Conservation (phyloP, 164 flowering plant species). For the Chimonanthus salicifolius region DNA sequence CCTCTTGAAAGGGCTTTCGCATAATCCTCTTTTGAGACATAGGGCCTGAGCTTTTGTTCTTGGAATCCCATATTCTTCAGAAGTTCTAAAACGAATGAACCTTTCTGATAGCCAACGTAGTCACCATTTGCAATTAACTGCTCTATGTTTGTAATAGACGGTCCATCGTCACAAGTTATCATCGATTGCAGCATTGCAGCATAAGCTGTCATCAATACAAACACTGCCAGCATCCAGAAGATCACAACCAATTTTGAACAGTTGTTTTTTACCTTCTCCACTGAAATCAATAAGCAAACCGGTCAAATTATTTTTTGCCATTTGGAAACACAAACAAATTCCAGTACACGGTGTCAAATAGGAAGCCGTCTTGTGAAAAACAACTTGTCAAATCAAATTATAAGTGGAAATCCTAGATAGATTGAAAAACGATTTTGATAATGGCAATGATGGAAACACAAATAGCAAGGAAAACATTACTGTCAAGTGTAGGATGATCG, state of each 20-base stretch:
- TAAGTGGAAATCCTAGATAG: too few relatives aligned
- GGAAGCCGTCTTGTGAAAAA: too few relatives aligned
- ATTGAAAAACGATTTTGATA: too few relatives aligned
- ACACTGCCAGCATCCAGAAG: slow-evolving; percentile 46
- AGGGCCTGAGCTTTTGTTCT: slow-evolving; percentile 17
- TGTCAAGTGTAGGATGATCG: too few relatives aligned
- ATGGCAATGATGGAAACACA: too few relatives aligned
- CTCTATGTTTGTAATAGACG: slow-evolving; percentile 21
- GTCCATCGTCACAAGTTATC: slow-evolving; percentile 37
- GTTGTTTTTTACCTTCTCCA: slow-evolving; percentile 35
- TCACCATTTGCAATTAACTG: slow-evolving; percentile 25
- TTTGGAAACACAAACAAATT: too few relatives aligned
- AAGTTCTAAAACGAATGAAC: slow-evolving; percentile 30
- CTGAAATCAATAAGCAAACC: slow-evolving; percentile 15
- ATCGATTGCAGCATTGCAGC: slow-evolving; percentile 40
- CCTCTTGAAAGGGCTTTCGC: slow-evolving; percentile 27
- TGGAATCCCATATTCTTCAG: slow-evolving; percentile 19
- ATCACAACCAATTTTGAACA: slow-evolving; percentile 36
- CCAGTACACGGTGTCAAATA: too few relatives aligned
- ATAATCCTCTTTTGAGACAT: slow-evolving; percentile 18
- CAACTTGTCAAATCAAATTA: too few relatives aligned
- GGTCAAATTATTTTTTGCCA: too few relatives aligned
- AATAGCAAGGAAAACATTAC: too few relatives aligned
- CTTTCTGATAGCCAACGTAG: slow-evolving; percentile 31
- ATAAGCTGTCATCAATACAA: slow-evolving; percentile 38